Conservation (phyloP, 148 eudicot species). For the Amaranthus cruentus region DNA sequence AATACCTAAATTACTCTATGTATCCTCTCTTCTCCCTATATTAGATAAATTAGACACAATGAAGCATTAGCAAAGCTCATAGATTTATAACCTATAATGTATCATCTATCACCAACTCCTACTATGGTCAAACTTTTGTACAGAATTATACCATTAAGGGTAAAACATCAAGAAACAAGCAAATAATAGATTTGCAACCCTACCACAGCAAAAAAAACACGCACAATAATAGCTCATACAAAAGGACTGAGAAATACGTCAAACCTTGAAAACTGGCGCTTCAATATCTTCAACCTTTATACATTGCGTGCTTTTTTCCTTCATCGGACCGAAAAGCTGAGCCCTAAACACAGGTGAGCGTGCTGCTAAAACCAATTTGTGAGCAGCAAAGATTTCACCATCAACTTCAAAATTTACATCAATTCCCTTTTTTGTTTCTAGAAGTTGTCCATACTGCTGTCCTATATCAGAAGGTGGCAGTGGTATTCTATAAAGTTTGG, state of each 20-base stretch:
- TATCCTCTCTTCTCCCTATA: no score
- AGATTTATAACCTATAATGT: not conserved
- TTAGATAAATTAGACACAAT: no score
- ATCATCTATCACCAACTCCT: not conserved
- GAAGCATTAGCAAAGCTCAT: not conserved
- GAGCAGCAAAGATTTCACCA: constrained; percentile 49
- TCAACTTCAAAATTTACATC: constrained; percentile 54
- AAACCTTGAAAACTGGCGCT: constrained; percentile 55
- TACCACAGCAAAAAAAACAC: not conserved
- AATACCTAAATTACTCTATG: no score
- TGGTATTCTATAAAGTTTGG: constrained; percentile 32
- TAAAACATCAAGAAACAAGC: not conserved
- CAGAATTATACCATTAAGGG: not conserved
- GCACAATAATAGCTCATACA: not conserved
- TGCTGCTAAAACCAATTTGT: constrained; percentile 50
- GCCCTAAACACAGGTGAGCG: constrained; percentile 64
- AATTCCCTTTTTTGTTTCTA: constrained; percentile 38
- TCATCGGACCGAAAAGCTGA: constrained; percentile 59
- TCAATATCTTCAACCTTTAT: constrained; percentile 53
- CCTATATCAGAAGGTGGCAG: constrained; percentile 51
- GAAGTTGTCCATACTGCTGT: constrained; percentile 36
- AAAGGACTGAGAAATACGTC: not conserved
- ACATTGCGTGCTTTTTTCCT: constrained; percentile 38
- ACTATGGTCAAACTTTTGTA: not conserved
- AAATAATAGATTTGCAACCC: not conserved